Conservation (phyloP, 2,329 filamentous ascomycete genomes). For the Ascochyta lentis region DNA sequence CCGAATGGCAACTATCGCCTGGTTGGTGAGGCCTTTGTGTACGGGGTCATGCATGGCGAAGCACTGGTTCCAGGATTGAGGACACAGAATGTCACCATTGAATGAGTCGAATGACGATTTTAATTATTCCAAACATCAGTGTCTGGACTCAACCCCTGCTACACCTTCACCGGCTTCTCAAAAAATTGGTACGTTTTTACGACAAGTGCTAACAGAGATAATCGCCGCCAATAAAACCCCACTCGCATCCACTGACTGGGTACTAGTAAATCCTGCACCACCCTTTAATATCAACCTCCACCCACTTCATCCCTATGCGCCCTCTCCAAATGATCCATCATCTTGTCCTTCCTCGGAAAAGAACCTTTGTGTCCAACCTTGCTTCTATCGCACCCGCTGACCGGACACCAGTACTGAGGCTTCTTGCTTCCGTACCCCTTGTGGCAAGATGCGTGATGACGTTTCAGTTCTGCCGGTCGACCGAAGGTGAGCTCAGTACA, state of each 20-base stretch:
- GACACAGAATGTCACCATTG: slow-evolving; percentile 20
- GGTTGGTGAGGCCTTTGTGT: slow-evolving; percentile 35
- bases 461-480: slow-evolving; percentile 11
- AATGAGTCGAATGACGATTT: neutral
- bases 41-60: slow-evolving; percentile 36
- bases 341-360: slow-evolving; percentile 19
- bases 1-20: slow-evolving; percentile 27
- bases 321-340: slow-evolving; percentile 17
- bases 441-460: slow-evolving; percentile 3
- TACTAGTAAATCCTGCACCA: slow-evolving; percentile 6
- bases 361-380: neutral
- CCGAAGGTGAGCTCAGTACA: slow-evolving; percentile 6
- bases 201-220: slow-evolving; percentile 7
- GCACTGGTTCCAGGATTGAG: slow-evolving; percentile 18
- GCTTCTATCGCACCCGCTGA: slow-evolving; percentile 5
- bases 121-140: neutral
- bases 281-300: neutral
- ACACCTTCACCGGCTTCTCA: neutral
- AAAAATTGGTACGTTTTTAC: slow-evolving; percentile 3
- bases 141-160: neutral
- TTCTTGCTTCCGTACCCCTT: slow-evolving; percentile 1
- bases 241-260: slow-evolving; percentile 2
- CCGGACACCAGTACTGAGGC: slow-evolving; percentile 12
- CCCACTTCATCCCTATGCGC: slow-evolving; percentile 10
- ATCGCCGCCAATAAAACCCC: slow-evolving; percentile 12